Percentiles rank a stretch among this genome's conserved stretches.
These are phyloP conservation scores for Leishmania guyanensis DNA, from an alignment of 208 protist species.

Conservation along the genomic window DNA sequence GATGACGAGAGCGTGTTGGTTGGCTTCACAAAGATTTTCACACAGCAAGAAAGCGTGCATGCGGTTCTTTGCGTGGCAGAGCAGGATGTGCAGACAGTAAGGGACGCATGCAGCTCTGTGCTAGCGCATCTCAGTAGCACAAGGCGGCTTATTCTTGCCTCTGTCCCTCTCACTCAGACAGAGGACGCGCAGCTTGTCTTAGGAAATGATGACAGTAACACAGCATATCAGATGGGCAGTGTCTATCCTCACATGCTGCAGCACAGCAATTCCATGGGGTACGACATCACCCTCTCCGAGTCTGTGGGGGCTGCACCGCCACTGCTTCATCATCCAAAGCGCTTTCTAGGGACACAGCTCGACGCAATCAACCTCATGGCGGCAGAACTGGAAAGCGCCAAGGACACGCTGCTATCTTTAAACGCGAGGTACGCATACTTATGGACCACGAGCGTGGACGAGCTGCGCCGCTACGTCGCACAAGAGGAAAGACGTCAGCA, in stretches of 20 bases:
- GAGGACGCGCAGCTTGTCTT: conserved; percentile 6
- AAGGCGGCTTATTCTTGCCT: conserved; percentile 34
- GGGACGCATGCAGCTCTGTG: conserved; percentile 29
- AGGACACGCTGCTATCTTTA: conserved; percentile 36
- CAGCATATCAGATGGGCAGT: conserved; percentile 23
- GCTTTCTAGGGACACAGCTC: conserved; percentile 34
- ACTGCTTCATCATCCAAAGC: conserved; percentile 34
- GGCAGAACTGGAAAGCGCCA: conserved; percentile 31
- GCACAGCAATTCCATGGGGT: conserved; percentile 12
- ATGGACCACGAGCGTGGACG: conserved; percentile 47
- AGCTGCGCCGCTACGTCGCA: conserved; percentile 38
- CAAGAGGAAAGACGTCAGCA: conserved; percentile 28
- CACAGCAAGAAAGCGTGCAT: conserved; percentile 17
- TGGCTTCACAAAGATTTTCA: conserved; percentile 29
- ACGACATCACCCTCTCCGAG: conserved; percentile 24
- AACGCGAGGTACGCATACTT: conserved; percentile 48
- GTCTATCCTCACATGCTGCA: conserved; percentile 29
- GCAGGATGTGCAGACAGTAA: conserved; percentile 26
- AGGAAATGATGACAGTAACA: conserved; percentile 4
- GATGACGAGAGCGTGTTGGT: conserved; percentile 27
- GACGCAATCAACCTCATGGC: conserved; percentile 35
- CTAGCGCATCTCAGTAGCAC: conserved; percentile 22
- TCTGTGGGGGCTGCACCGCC: conserved; percentile 22
- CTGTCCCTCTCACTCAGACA: conserved; percentile 17
- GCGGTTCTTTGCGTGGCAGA: conserved; percentile 13